A percentile compares a stretch with the other conserved stretches of the same genome.
phyloP scores from a whole-genome alignment of 805 yeast species.

The Candida railenensis region DNA sequence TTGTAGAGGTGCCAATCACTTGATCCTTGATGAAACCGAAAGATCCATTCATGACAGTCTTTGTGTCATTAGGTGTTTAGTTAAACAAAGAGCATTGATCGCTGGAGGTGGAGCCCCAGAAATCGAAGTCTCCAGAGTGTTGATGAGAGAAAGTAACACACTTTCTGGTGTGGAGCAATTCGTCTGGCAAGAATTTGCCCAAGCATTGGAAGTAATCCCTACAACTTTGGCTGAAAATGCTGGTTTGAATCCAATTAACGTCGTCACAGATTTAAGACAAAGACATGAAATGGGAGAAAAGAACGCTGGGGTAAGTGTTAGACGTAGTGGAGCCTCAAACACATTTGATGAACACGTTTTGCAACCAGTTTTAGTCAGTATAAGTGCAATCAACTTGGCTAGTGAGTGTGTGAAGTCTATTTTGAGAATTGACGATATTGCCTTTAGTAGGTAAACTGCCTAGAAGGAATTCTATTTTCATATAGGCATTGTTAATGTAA shows the following conservation, averaged over 20 bases:
- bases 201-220: constrained; percentile 89
- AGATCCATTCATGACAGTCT: constrained; percentile 96
- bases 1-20: constrained; percentile 90
- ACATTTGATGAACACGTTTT: constrained; percentile 91
- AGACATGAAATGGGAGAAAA: constrained; percentile 88
- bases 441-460: constrained; percentile 47
- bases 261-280: constrained; percentile 87
- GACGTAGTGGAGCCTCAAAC: constrained; percentile 90
- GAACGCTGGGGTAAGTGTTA: constrained; percentile 93
- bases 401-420: constrained; percentile 96
- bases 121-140: constrained; percentile 77
- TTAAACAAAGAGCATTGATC: constrained; percentile 82
- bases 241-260: constrained; percentile 86
- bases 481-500: background rate
- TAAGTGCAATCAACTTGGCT: constrained; percentile 91
- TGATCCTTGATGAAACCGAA: constrained; percentile 93
- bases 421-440: constrained; percentile 94
- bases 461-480: too few species aligned
- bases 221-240: constrained; percentile 95
- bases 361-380: constrained; percentile 94
- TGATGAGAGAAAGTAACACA: constrained; percentile 68
- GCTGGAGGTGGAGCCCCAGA: constrained; percentile 99
- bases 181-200: constrained; percentile 89
- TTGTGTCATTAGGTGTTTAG: constrained; percentile 87
- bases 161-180: constrained; percentile 85